These are phyloP conservation scores for Lentinula novae-zelandiae DNA, from an alignment of 1,284 basidiomycete species.

Conservation along the genomic window DNA sequence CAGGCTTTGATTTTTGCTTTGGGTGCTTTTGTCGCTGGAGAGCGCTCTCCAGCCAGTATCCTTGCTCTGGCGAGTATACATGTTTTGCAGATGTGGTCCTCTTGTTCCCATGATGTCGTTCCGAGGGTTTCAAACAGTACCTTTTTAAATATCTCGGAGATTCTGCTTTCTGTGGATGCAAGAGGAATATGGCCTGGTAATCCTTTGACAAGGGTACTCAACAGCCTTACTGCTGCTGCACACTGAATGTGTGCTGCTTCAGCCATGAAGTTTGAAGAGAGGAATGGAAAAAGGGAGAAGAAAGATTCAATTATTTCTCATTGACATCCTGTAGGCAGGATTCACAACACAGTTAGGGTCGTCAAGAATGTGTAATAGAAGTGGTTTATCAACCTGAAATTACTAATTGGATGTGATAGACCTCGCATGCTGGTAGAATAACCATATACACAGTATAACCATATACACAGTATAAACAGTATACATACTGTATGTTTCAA, in stretches of 20 bases:
- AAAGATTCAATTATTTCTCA: not conserved
- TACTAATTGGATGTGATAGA: no score
- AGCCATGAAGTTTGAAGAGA: not conserved
- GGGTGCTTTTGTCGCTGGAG: no score
- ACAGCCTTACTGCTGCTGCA: not conserved
- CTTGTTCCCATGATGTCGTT: no score
- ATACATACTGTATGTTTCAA: slow-evolving; percentile 10
- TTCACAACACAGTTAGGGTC: not conserved
- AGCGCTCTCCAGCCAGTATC: no score
- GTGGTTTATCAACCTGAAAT: not conserved
- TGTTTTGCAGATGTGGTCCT: no score
- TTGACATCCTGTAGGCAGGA: not conserved
- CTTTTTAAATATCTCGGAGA: not conserved
- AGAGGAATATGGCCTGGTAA: not conserved
- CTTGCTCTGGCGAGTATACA: no score
- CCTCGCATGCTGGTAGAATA: not conserved
- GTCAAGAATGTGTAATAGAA: not conserved
- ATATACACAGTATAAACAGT: not conserved
- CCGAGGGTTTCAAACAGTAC: no score
- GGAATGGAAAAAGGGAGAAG: not conserved
- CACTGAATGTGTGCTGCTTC: not conserved
- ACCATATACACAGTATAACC: not conserved
- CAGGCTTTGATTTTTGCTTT: no score
- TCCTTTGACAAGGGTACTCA: not conserved
- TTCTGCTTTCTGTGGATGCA: not conserved